These are phyloP conservation scores for Nissolia schottii DNA, from an alignment of 306 rosid species.

Conservation along the genomic window DNA sequence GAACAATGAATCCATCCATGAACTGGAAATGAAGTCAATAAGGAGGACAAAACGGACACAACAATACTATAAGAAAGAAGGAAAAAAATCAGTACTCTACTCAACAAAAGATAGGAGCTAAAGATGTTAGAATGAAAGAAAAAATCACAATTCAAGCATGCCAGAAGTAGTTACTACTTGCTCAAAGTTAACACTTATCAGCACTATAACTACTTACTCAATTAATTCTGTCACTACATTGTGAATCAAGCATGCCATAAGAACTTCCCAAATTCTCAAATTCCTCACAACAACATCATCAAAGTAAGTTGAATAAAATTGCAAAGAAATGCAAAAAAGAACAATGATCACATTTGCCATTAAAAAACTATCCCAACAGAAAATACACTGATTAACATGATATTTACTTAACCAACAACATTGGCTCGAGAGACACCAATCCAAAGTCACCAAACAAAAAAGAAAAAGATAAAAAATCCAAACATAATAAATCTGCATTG, in stretches of 20 bases:
- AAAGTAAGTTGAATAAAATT: not conserved
- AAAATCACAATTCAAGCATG: not conserved
- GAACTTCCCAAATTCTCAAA: not conserved
- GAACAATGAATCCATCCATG: not conserved
- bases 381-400: not conserved
- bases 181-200: not conserved
- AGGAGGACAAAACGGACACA: not conserved
- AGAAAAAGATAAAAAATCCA: not conserved
- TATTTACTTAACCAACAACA: not conserved
- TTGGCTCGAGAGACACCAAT: not conserved
- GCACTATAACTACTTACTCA: not conserved
- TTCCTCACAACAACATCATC: not conserved
- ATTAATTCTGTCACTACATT: not conserved
- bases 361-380: not conserved
- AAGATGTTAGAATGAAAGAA: not conserved
- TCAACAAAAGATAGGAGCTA: not conserved
- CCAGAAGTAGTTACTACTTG: not conserved
- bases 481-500: not conserved
- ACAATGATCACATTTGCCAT: not conserved
- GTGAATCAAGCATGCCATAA: constrained; percentile 10
- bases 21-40: constrained; percentile 3
- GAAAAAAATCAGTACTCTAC: not conserved
- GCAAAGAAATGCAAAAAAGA: not conserved
- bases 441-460: not conserved
- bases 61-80: not conserved